phyloP scores from a whole-genome alignment of 2,329 filamentous ascomycete genomes.

The Aspergillus carbonarius region DNA sequence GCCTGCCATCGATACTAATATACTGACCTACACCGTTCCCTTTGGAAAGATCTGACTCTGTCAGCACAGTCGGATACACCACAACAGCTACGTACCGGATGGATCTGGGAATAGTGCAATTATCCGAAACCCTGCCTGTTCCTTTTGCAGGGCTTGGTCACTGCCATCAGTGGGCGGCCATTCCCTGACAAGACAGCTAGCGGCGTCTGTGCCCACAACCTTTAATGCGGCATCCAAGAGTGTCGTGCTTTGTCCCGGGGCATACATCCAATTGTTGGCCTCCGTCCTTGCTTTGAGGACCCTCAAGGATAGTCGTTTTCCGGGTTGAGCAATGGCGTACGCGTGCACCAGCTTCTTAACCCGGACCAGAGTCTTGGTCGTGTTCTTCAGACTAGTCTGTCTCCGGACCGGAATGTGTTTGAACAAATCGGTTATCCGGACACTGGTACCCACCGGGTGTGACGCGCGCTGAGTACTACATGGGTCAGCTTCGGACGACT shows the following conservation, averaged over 20 bases:
- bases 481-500: background rate
- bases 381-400: slow-evolving; percentile 54
- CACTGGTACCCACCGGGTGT: slow-evolving; percentile 61
- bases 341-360: slow-evolving; percentile 56
- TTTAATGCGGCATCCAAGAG: slow-evolving; percentile 57
- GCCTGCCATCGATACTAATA: slow-evolving; percentile 58
- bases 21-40: slow-evolving; percentile 46
- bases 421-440: slow-evolving; percentile 58
- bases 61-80: slow-evolving; percentile 19
- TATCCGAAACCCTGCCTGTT: slow-evolving; percentile 37
- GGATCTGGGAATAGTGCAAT: slow-evolving; percentile 52
- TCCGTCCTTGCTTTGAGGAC: slow-evolving; percentile 61
- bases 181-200: slow-evolving; percentile 46
- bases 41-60: slow-evolving; percentile 35
- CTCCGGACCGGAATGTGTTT: slow-evolving; percentile 60
- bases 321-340: slow-evolving; percentile 60
- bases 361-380: slow-evolving; percentile 50
- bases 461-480: slow-evolving; percentile 44
- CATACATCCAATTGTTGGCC: slow-evolving; percentile 61
- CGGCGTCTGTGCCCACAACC: slow-evolving; percentile 54
- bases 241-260: slow-evolving; percentile 49
- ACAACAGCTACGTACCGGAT: slow-evolving; percentile 29
- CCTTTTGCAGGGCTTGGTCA: background rate
- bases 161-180: slow-evolving; percentile 28
- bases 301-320: slow-evolving; percentile 56